Conservation (phyloP, 2,329 filamentous ascomycete species). For the Furcasterigmium sp. region DNA sequence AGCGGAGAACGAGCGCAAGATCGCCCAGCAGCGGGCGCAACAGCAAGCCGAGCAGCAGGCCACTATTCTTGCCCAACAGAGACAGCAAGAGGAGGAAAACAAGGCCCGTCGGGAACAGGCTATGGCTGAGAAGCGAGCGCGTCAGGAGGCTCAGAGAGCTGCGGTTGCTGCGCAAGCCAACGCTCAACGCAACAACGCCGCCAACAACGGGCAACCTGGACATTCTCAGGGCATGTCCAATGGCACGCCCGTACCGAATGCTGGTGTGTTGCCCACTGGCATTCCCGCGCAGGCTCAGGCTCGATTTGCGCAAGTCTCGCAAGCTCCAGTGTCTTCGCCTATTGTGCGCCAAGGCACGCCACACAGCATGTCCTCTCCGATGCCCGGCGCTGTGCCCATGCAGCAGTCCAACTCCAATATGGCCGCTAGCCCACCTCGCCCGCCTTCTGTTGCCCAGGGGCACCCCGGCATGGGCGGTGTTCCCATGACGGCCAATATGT, state of each 20-base stretch:
- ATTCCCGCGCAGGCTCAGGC: conserved; percentile 37
- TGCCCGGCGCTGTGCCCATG: conserved; percentile 58
- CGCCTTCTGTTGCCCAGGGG: conserved; percentile 60
- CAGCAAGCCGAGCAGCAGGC: conserved; percentile 40
- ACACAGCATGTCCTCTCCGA: conserved; percentile 60
- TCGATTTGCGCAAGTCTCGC: conserved; percentile 53
- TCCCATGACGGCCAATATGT: conserved; percentile 59
- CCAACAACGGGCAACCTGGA: conserved; percentile 16
- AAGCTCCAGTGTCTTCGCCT: conserved; percentile 64
- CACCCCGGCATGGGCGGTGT: conserved; percentile 44
- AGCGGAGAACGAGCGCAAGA: conserved; percentile 51
- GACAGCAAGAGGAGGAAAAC: conserved; percentile 37
- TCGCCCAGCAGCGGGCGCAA: conserved; percentile 40
- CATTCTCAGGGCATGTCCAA: neutral
- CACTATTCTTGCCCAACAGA: conserved; percentile 36
- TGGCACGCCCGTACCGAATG: conserved; percentile 9
- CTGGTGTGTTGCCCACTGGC: conserved; percentile 29
- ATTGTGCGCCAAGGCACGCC: conserved; percentile 58
- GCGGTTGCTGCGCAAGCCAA: conserved; percentile 9
- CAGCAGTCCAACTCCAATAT: conserved; percentile 62
- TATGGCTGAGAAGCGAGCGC: conserved; percentile 16
- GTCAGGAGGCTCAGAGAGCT: conserved; percentile 16
- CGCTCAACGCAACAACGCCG: conserved; percentile 8
- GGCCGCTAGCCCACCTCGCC: conserved; percentile 62
- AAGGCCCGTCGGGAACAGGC: conserved; percentile 30